phyloP scores from a whole-genome alignment of 352 stramenopile genomes.

The Pythium plurisporium region DNA sequence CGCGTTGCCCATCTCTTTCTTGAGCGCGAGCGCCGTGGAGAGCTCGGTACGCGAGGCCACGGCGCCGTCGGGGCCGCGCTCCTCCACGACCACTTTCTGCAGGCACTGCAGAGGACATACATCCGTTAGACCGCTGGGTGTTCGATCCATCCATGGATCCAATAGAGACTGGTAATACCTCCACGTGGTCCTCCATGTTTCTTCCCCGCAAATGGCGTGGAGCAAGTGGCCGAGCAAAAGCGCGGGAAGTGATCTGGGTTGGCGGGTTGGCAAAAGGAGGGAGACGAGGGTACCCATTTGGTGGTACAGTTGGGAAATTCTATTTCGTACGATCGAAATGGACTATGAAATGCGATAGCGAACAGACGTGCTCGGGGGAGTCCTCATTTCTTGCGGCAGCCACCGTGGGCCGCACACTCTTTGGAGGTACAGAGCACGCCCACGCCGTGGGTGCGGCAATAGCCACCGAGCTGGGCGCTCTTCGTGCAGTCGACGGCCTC shows the following conservation, averaged over 20 bases:
- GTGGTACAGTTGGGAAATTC: neutral
- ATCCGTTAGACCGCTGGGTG: neutral
- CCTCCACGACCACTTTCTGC: slow-evolving; percentile 50
- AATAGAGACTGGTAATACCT: no score
- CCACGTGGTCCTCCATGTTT: neutral
- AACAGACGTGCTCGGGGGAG: no score
- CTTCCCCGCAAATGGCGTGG: neutral
- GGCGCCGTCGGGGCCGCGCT: slow-evolving; percentile 37
- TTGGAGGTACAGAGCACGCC: slow-evolving; percentile 29
- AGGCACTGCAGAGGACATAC: slow-evolving; percentile 33
- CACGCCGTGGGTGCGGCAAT: slow-evolving; percentile 59
- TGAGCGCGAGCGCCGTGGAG: slow-evolving; percentile 43
- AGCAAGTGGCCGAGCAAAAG: no score
- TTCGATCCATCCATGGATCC: no score
- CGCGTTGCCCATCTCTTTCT: slow-evolving; percentile 80
- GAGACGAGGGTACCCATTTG: neutral
- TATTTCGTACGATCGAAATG: neutral
- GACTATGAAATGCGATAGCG: neutral
- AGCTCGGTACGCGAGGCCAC: slow-evolving; percentile 30
- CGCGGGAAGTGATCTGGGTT: no score
- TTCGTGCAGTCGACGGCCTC: slow-evolving; percentile 46
- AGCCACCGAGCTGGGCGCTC: slow-evolving; percentile 61
- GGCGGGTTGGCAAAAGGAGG: neutral
- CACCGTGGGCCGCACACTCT: no score
- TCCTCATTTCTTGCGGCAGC: no score